A percentile compares a stretch with the other conserved stretches of the same genome.
phyloP scores from a whole-genome alignment of 768 basidiomycete genomes.

The Suillus fuscotomentosus region DNA sequence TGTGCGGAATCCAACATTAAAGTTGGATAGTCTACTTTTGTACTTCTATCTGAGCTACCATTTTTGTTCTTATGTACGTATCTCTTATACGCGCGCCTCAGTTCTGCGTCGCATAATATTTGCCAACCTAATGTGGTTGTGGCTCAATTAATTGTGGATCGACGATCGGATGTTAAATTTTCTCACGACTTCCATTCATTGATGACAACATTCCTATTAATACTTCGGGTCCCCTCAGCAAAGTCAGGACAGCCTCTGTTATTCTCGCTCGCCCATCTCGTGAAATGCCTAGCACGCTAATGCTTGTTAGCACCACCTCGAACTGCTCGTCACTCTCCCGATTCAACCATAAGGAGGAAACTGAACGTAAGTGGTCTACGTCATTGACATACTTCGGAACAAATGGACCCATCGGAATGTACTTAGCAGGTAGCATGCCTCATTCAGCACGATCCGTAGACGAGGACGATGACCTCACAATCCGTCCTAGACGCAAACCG shows the following conservation, averaged over 20 bases:
- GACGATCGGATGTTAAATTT: not conserved
- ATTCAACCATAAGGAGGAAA: too few species aligned
- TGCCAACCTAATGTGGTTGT: not conserved
- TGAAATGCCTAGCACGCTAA: not conserved
- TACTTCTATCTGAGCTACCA: not conserved
- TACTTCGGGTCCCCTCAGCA: not conserved
- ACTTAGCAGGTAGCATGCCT: not conserved
- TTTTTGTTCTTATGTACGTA: not conserved
- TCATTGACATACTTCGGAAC: not conserved
- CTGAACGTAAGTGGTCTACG: not conserved
- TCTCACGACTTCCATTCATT: constrained; percentile 2
- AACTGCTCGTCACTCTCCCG: not conserved
- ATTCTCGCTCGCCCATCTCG: not conserved
- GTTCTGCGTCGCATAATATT: not conserved
- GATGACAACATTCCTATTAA: not conserved
- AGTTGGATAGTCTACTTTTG: not conserved
- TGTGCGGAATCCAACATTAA: not conserved
- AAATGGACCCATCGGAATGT: not conserved
- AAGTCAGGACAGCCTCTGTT: not conserved
- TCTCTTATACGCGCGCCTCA: not conserved
- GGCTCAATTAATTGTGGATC: not conserved
- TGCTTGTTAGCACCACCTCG: not conserved
- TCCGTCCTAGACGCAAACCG: not conserved
- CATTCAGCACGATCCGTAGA: not conserved
- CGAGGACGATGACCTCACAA: not conserved